A percentile compares a stretch with the other conserved stretches of the same genome.
phyloP scores from a whole-genome alignment of 2,329 filamentous ascomycete species.

The Zymoseptoria crescenta region DNA sequence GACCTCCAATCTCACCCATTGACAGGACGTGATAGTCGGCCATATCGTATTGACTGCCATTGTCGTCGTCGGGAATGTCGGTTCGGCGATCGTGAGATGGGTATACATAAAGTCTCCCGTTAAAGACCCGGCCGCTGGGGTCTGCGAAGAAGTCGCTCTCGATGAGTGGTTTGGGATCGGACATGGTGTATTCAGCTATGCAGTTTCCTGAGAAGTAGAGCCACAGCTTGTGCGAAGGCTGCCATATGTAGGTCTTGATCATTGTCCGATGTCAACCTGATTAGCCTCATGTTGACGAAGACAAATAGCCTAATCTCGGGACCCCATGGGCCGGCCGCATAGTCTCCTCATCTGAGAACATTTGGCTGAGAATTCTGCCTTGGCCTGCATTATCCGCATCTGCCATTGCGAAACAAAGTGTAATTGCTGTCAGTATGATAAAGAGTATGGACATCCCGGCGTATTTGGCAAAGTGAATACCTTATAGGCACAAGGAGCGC shows the following conservation, averaged over 20 bases:
- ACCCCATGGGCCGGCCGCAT: background rate
- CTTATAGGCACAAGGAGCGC: background rate
- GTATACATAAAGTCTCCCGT: slow-evolving; percentile 68
- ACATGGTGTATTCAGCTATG: slow-evolving; percentile 7
- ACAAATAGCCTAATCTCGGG: background rate
- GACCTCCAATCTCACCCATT: slow-evolving; percentile 47
- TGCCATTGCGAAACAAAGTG: background rate
- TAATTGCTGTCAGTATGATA: background rate
- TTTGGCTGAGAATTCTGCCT: background rate
- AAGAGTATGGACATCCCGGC: background rate
- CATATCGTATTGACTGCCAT: slow-evolving; percentile 82
- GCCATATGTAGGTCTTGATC: background rate
- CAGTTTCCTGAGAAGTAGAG: background rate
- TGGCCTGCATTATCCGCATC: background rate
- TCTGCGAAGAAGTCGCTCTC: slow-evolving; percentile 72
- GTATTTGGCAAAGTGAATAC: background rate
- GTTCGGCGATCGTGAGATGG: slow-evolving; percentile 74
- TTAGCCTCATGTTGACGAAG: background rate
- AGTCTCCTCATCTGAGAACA: background rate
- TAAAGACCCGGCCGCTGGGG: slow-evolving; percentile 73
- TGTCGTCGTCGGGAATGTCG: slow-evolving; percentile 68
- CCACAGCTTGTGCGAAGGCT: background rate
- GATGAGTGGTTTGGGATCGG: slow-evolving; percentile 53
- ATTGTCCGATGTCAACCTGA: background rate
- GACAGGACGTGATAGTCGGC: slow-evolving; percentile 74